These are phyloP conservation scores for Nitzschia putrida DNA, from an alignment of 108 stramenopile species.

Conservation along the genomic window DNA sequence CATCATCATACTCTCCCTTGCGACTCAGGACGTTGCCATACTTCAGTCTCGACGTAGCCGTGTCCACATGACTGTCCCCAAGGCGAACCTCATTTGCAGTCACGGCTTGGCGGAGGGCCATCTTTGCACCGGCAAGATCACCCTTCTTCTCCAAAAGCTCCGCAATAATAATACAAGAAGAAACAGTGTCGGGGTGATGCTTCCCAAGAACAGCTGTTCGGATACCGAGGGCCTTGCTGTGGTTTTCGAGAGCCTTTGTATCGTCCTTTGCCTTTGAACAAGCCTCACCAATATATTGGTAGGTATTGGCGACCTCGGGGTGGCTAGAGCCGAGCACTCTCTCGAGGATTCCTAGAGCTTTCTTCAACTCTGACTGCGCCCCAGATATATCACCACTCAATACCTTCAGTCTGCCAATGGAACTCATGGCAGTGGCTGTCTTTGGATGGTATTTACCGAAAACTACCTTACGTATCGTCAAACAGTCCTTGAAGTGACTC, in stretches of 20 bases:
- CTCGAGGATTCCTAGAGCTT: conserved; percentile 32
- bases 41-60: conserved; percentile 14
- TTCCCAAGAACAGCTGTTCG: conserved; percentile 29
- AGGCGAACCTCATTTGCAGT: not conserved
- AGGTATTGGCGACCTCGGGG: conserved; percentile 39
- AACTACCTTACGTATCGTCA: conserved; percentile 26
- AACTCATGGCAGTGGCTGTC: conserved; percentile 21
- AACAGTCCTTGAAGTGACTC: conserved; percentile 30
- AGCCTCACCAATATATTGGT: conserved; percentile 39
- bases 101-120: conserved; percentile 30
- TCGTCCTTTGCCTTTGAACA: conserved; percentile 9
- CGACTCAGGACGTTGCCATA: conserved; percentile 14
- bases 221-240: conserved; percentile 40
- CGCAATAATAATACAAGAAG: conserved; percentile 34
- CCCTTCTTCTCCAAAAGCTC: conserved; percentile 23
- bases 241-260: conserved; percentile 35
- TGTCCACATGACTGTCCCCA: conserved; percentile 26
- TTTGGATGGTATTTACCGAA: conserved; percentile 36
- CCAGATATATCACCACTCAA: conserved; percentile 9
- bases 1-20: conserved; percentile 22
- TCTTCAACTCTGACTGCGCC: conserved; percentile 23
- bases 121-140: conserved; percentile 27
- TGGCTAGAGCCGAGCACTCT: conserved; percentile 28
- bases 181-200: conserved; percentile 33
- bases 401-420: conserved; percentile 25